A percentile compares a stretch with the other conserved stretches of the same genome.
phyloP scores from a whole-genome alignment of 2,329 filamentous ascomycete species.

The Tolypocladium inflatum region DNA sequence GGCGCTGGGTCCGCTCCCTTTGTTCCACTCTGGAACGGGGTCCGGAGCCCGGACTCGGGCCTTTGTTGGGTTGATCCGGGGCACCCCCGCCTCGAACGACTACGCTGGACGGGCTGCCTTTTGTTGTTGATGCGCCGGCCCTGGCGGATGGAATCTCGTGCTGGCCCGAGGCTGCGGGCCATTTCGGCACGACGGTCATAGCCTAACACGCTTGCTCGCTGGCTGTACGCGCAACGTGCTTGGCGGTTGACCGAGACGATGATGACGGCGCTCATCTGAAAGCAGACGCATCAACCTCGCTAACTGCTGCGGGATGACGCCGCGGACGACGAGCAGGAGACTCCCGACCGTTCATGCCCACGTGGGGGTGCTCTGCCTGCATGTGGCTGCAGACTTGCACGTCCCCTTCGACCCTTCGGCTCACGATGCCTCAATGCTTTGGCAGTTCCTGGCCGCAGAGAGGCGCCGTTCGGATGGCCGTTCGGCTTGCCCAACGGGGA shows the following conservation, averaged over 20 bases:
- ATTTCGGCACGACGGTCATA: too few species aligned
- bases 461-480: neutral
- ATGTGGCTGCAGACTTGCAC: neutral
- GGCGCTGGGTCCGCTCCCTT: neutral
- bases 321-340: too few species aligned
- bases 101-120: neutral
- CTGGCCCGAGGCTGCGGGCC: too few species aligned
- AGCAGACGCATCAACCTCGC: neutral
- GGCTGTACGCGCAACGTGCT: neutral
- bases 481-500: neutral
- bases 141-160: too few species aligned
- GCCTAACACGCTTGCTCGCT: too few species aligned
- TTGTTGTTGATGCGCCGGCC: too few species aligned
- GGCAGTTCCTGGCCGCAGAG: neutral
- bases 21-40: neutral
- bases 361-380: neutral
- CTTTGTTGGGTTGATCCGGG: neutral
- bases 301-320: neutral
- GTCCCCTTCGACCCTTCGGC: too few species aligned
- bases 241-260: neutral
- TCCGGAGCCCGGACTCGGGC: neutral
- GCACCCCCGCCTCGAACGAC: too few species aligned
- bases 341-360: neutral
- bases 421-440: neutral
- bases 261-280: neutral